Percentiles rank a stretch among this genome's conserved stretches.
Evolutionary conservation across 2,329 filamentous ascomycete species (phyloP).

Genomic region (Fusarium nurragi): DNA sequence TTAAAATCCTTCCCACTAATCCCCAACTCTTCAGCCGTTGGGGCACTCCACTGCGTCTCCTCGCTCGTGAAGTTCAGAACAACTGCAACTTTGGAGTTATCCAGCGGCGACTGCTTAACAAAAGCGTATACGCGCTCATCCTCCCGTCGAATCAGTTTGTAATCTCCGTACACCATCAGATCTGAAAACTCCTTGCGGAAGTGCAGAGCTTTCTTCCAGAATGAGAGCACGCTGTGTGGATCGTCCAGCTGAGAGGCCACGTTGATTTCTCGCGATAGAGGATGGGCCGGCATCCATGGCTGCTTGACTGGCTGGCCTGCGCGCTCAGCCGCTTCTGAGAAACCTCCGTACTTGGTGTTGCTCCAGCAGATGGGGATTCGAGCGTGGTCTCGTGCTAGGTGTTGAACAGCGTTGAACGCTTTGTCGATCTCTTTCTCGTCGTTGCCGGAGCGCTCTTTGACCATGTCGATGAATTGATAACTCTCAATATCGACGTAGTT

Average conservation of each 20-base stretch:
- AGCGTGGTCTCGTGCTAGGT: slow-evolving; percentile 66
- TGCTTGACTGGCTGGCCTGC: slow-evolving; percentile 42
- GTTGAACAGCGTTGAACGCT: slow-evolving; percentile 45
- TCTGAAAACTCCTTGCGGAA: slow-evolving; percentile 48
- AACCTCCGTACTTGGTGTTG: slow-evolving; percentile 46
- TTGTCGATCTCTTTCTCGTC: slow-evolving; percentile 51
- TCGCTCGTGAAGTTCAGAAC: slow-evolving; percentile 48
- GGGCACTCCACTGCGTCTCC: slow-evolving; percentile 41
- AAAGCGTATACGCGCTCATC: slow-evolving; percentile 45
- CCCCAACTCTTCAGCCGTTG: slow-evolving; percentile 38
- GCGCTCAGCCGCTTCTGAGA: slow-evolving; percentile 50
- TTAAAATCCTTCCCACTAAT: slow-evolving; percentile 19
- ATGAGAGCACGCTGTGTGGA: slow-evolving; percentile 48
- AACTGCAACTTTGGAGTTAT: slow-evolving; percentile 41
- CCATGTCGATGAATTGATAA: slow-evolving; percentile 52
- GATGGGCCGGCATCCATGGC: slow-evolving; percentile 50
- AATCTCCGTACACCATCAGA: slow-evolving; percentile 50
- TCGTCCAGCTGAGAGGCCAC: slow-evolving; percentile 62
- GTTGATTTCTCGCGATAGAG: slow-evolving; percentile 57
- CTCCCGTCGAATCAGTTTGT: slow-evolving; percentile 38
- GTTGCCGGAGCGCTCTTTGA: slow-evolving; percentile 44
- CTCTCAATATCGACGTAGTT: slow-evolving; percentile 62
- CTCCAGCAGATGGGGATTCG: slow-evolving; percentile 75
- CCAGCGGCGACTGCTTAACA: slow-evolving; percentile 44
- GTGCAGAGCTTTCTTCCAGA: slow-evolving; percentile 46